Conservation (phyloP, 352 stramenopile species). For the Globisporangium okanoganense region DNA sequence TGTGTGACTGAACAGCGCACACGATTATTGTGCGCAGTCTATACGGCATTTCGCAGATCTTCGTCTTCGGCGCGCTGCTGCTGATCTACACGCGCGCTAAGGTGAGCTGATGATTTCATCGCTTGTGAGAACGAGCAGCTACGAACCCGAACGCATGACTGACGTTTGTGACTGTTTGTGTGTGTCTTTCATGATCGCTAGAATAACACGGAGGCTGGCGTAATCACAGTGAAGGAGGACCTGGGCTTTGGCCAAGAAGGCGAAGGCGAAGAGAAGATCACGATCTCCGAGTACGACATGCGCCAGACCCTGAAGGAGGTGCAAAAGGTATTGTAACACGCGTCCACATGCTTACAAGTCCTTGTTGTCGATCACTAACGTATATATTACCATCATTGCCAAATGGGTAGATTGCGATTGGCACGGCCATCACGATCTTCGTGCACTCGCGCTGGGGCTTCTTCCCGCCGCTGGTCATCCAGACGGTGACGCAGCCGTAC, state of each 20-base stretch:
- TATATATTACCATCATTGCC: not conserved
- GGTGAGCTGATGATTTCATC: conserved; percentile 17
- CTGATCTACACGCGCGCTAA: conserved; percentile 63
- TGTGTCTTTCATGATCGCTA: conserved; percentile 7
- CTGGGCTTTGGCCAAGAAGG: conserved; percentile 70
- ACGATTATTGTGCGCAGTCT: conserved; percentile 42
- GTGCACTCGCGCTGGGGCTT: conserved; percentile 81
- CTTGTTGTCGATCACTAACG: not conserved
- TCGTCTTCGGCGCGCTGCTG: conserved; percentile 55
- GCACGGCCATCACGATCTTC: conserved; percentile 59
- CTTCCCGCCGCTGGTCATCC: conserved; percentile 79
- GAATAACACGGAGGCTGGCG: conserved; percentile 75
- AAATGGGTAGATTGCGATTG: conserved; percentile 47
- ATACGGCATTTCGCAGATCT: conserved; percentile 62
- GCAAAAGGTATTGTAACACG: conserved; percentile 41
- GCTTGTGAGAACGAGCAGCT: not conserved
- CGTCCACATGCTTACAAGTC: not conserved
- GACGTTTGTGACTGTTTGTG: not conserved
- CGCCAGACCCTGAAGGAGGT: conserved; percentile 67
- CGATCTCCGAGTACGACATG: conserved; percentile 77
- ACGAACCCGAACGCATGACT: too few species aligned
- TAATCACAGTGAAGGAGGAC: conserved; percentile 75
- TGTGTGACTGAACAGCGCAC: conserved; percentile 47
- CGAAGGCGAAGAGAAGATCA: conserved; percentile 77
- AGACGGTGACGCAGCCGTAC: conserved; percentile 74